These are phyloP conservation scores for Mycosarcoma mackinlayi DNA, from an alignment of 1,284 basidiomycete species.

Conservation along the genomic window DNA sequence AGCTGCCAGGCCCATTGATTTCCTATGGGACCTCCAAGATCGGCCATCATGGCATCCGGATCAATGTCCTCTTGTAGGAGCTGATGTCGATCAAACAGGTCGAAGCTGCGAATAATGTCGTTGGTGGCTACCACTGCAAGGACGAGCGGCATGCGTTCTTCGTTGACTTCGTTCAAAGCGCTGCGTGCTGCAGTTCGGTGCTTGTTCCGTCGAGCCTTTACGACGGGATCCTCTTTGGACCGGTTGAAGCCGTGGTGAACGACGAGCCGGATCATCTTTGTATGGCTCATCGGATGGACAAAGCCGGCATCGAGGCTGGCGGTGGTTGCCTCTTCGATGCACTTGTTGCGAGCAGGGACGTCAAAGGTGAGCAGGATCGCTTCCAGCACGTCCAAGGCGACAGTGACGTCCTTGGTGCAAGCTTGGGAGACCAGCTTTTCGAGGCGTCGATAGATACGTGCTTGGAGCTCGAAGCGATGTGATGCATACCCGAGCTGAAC, in stretches of 20 bases:
- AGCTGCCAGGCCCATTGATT: slow-evolving; percentile 42
- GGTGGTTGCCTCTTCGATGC: slow-evolving; percentile 27
- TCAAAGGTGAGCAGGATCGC: slow-evolving; percentile 38
- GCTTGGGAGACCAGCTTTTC: slow-evolving; percentile 35
- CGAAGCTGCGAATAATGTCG: slow-evolving; percentile 41
- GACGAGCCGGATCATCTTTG: slow-evolving; percentile 37
- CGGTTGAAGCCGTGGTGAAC: slow-evolving; percentile 44
- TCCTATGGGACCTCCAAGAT: slow-evolving; percentile 22
- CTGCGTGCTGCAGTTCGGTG: slow-evolving; percentile 10
- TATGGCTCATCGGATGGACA: slow-evolving; percentile 41
- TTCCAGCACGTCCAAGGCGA: slow-evolving; percentile 34
- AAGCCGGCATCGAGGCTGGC: slow-evolving; percentile 34
- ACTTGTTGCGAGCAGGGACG: slow-evolving; percentile 23
- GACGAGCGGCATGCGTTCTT: slow-evolving; percentile 38
- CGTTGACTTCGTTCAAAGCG: slow-evolving; percentile 25
- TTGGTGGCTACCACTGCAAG: slow-evolving; percentile 26
- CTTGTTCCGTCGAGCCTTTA: slow-evolving; percentile 27
- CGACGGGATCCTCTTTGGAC: slow-evolving; percentile 31
- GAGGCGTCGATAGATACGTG: slow-evolving; percentile 40
- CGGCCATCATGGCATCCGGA: slow-evolving; percentile 26
- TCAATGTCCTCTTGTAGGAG: slow-evolving; percentile 47
- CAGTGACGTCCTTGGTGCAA: slow-evolving; percentile 31
- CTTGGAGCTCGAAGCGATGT: slow-evolving; percentile 39
- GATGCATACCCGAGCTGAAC: slow-evolving; percentile 23
- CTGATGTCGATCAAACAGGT: slow-evolving; percentile 33